Conservation (phyloP, 78 protist species). For the Monocercomonoides exilis region DNA sequence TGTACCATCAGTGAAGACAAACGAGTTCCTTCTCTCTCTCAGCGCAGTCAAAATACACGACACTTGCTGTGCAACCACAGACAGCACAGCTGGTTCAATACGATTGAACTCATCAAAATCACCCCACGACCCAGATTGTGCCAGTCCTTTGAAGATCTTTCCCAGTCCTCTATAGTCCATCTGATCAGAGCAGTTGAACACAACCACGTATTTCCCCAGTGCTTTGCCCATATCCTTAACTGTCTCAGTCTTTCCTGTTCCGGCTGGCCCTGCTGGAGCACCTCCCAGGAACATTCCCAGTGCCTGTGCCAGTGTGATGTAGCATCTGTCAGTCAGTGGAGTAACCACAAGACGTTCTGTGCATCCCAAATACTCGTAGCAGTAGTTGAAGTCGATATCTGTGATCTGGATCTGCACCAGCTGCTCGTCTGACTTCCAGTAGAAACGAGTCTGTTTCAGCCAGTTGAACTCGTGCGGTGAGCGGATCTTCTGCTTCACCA, state of each 20-base stretch:
- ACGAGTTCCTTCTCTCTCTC: constrained; percentile 29
- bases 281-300: constrained; percentile 72
- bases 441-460: constrained; percentile 68
- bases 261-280: constrained; percentile 86
- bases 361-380: constrained; percentile 73
- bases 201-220: constrained; percentile 63
- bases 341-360: constrained; percentile 75
- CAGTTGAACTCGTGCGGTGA: constrained; percentile 62
- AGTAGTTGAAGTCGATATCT: constrained; percentile 62
- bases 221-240: constrained; percentile 70
- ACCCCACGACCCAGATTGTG: constrained; percentile 75
- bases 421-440: constrained; percentile 51
- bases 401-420: constrained; percentile 38
- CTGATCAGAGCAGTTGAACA: constrained; percentile 76
- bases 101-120: constrained; percentile 88
- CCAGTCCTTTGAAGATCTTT: constrained; percentile 70
- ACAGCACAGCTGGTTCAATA: constrained; percentile 66
- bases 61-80: constrained; percentile 83
- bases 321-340: constrained; percentile 80
- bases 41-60: constrained; percentile 49
- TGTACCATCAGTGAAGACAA: constrained; percentile 61
- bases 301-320: constrained; percentile 71
- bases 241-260: constrained; percentile 90
- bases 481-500: constrained; percentile 14
- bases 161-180: constrained; percentile 58